Base-by-base conservation (phyloP, 129 eudicot genomes). In the Calendula officinalis region DNA sequence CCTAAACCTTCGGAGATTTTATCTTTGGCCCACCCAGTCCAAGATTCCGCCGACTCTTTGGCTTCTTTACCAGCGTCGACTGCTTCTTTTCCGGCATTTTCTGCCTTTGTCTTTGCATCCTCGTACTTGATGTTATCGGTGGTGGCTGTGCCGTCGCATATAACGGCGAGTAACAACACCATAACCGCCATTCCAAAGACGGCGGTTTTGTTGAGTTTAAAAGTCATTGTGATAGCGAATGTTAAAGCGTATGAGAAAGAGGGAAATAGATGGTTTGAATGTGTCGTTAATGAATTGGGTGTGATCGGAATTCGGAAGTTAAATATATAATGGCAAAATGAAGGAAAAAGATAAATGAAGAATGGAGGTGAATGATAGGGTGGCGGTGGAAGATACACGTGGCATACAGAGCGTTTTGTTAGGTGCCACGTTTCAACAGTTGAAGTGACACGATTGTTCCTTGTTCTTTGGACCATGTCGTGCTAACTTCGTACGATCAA, bases 21-120 rank as follows among this genome's bases (percentile, higher is more conserved):
- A 3, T 86, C 95, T 69, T 79, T 86, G 9, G 89, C 89, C 95
- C 95, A 86, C 15, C 64, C 84, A 0, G 89, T 49, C 96, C 92
- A 88, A 0, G 89, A 79, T 15, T 83, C 90, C 1, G 86, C 14
- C 0, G 73, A 34, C 36, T 83, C 84, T 56, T 75, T 75, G 0
- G 71, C 78, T 8, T 81, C 83, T 48, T 54, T 75, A 11, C 59
- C 84, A 1, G 75, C 73, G 45, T 75, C 77, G 0, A 40, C 60
- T 6, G 59, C 70, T 30, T 80, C 72, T 0, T 67, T 56, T 42
- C 56, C 68, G 0, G 74, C 79, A 5, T 51, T n/a, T 3, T 0
- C 80, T 4, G 43, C 44, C 53, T 67, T 68, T 1, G 7, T 61
- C n/a, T 77, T 68, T 0, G 64, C 66, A 41, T 71, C 82, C 2